Conservation (phyloP, 169 alveolate species). For the Cryptosporidium canis region DNA sequence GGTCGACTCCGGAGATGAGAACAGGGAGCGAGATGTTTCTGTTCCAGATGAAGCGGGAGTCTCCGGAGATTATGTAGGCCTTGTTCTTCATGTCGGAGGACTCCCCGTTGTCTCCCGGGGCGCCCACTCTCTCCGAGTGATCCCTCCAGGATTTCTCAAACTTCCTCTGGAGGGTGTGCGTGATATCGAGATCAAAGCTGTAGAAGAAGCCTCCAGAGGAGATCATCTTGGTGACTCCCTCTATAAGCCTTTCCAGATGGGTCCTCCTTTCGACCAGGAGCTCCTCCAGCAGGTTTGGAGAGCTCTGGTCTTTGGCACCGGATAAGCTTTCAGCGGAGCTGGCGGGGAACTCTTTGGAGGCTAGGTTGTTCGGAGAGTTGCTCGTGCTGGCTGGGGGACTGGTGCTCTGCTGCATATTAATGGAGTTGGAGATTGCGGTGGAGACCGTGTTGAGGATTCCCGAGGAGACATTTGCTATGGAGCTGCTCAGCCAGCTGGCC, state of each 20-base stretch:
- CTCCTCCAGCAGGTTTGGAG: conserved; percentile 17
- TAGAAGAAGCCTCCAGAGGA: conserved; percentile 70
- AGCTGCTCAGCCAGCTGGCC: conserved; percentile 47
- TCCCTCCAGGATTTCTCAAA: conserved; percentile 38
- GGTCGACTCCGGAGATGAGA: conserved; percentile 68
- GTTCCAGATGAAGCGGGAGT: conserved; percentile 58
- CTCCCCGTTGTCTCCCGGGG: conserved; percentile 3
- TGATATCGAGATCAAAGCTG: conserved; percentile 57
- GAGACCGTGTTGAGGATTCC: conserved; percentile 45
- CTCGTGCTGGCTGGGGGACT: neutral
- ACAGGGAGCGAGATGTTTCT: conserved; percentile 47
- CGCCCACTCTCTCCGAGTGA: conserved; percentile 25
- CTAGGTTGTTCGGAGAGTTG: neutral
- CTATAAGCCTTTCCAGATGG: conserved; percentile 8
- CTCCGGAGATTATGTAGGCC: conserved; percentile 53
- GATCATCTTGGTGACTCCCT: conserved; percentile 61
- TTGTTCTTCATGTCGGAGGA: conserved; percentile 3
- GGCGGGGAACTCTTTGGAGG: neutral
- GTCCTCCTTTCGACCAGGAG: conserved; percentile 28
- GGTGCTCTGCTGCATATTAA: neutral
- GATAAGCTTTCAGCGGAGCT: neutral
- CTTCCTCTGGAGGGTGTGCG: conserved; percentile 39
- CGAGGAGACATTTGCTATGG: conserved; percentile 38
- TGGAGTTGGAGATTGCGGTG: conserved; percentile 20
- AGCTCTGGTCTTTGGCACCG: neutral